Percentiles rank a stretch among this genome's conserved stretches.
These are phyloP conservation scores for Talaromyces marneffei DNA, from an alignment of 2,329 filamentous ascomycete species.

Conservation along the genomic window DNA sequence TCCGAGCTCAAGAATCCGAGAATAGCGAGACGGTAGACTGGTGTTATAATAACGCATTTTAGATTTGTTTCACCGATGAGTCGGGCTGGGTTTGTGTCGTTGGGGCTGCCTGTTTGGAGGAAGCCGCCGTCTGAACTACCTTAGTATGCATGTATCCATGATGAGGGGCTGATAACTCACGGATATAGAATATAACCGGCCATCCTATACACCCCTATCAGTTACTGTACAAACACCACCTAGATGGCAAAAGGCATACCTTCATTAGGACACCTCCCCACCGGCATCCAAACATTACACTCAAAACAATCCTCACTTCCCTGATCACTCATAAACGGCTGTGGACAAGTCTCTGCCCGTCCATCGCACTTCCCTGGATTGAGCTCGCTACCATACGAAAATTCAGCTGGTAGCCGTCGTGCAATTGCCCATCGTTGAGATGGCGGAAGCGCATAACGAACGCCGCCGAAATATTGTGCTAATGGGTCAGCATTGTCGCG, in stretches of 20 bases:
- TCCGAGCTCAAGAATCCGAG: constrained; percentile 51
- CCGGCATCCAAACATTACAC: constrained; percentile 51
- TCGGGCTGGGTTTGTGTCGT: constrained; percentile 40
- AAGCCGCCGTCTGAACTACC: constrained; percentile 48
- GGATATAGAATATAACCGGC: constrained; percentile 55
- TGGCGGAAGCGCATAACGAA: constrained; percentile 52
- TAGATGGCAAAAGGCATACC: constrained; percentile 18
- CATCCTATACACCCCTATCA: constrained; percentile 36
- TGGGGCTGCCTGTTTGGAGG: constrained; percentile 51
- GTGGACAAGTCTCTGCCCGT: constrained; percentile 44
- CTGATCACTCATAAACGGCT: constrained; percentile 35
- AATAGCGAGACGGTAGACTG: constrained; percentile 52
- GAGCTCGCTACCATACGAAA: constrained; percentile 46
- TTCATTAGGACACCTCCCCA: constrained; percentile 37
- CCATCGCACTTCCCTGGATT: constrained; percentile 44
- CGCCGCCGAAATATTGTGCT: constrained; percentile 48
- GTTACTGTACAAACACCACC: neutral
- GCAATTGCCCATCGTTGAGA: constrained; percentile 47
- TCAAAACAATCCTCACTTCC: constrained; percentile 53
- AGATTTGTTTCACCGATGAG: constrained; percentile 47
- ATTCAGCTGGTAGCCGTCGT: constrained; percentile 42
- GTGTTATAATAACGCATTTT: constrained; percentile 49
- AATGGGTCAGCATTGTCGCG: constrained; percentile 1
- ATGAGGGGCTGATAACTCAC: constrained; percentile 27
- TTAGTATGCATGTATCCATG: neutral